Evolutionary conservation across 1,139 yeast species (phyloP).

Genomic region (Kazachstania sp.): DNA sequence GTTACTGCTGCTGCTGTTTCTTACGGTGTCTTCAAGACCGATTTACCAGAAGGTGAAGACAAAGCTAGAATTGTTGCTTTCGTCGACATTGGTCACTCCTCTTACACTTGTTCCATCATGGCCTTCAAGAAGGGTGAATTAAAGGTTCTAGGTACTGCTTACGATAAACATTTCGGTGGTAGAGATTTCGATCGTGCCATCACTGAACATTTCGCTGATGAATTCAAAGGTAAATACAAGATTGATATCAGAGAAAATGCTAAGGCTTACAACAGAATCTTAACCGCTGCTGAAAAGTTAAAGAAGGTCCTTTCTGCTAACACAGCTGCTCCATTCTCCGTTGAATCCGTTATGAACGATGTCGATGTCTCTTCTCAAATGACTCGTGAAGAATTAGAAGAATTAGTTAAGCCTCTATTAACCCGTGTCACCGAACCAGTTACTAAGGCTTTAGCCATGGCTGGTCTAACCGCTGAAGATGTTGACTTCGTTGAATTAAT

Average conservation of each 20-base stretch:
- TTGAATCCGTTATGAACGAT: slow-evolving; percentile 96
- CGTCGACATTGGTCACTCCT: slow-evolving; percentile 94
- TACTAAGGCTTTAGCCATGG: slow-evolving; percentile 71
- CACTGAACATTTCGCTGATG: slow-evolving; percentile 90
- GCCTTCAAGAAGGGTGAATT: slow-evolving; percentile 95
- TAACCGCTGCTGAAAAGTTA: slow-evolving; percentile 83
- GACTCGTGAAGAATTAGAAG: slow-evolving; percentile 90
- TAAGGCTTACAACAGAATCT: slow-evolving; percentile 90
- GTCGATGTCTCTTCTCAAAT: slow-evolving; percentile 88
- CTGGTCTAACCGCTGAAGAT: slow-evolving; percentile 63
- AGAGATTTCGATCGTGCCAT: slow-evolving; percentile 91
- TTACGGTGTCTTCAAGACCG: slow-evolving; percentile 96
- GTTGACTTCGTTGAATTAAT: slow-evolving; percentile 87
- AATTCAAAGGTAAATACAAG: slow-evolving; percentile 85
- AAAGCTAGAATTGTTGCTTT: slow-evolving; percentile 86
- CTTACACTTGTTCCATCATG: slow-evolving; percentile 84
- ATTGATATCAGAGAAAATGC: slow-evolving; percentile 85
- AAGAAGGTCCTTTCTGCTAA: slow-evolving; percentile 97
- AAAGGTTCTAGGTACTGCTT: slow-evolving; percentile 84
- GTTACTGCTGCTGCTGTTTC: slow-evolving; percentile 98
- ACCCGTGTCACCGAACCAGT: slow-evolving; percentile 69
- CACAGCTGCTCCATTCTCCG: slow-evolving; percentile 86
- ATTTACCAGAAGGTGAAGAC: slow-evolving; percentile 70
- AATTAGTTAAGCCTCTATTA: slow-evolving; percentile 72
- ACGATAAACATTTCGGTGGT: slow-evolving; percentile 97